Evolutionary conservation across 2,329 filamentous ascomycete species (phyloP).

Genomic region (Epichloe elymi): DNA sequence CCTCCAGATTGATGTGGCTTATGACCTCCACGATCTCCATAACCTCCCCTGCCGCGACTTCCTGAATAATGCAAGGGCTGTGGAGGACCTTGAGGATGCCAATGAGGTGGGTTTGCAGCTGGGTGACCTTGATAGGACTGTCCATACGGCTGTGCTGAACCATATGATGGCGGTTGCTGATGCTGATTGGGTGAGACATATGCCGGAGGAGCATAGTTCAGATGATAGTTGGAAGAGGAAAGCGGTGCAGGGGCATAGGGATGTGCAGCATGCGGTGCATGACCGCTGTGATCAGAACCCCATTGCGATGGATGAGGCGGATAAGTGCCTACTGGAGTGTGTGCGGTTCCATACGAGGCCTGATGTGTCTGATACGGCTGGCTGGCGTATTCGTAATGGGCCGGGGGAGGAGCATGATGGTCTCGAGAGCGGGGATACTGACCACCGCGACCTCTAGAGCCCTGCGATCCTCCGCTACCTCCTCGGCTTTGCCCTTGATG

Average conservation of each 20-base stretch:
- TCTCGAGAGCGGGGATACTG: conserved; percentile 26
- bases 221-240: conserved; percentile 42
- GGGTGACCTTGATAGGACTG: conserved; percentile 24
- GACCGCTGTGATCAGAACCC: conserved; percentile 23
- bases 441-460: conserved; percentile 26
- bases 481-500: conserved; percentile 26
- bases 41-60: conserved; percentile 31
- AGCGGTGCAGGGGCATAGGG: conserved; percentile 34
- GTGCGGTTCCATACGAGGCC: conserved; percentile 19
- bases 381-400: conserved; percentile 30
- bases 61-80: conserved; percentile 24
- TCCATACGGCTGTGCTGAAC: conserved; percentile 24
- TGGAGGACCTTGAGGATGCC: conserved; percentile 17
- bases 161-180: conserved; percentile 31
- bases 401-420: conserved; percentile 24
- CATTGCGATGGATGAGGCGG: conserved; percentile 27
- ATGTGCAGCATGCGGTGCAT: conserved; percentile 26
- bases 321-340: conserved; percentile 24
- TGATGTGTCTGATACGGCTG: conserved; percentile 24
- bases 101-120: conserved; percentile 8
- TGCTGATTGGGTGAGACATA: conserved; percentile 30
- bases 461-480: conserved; percentile 23
- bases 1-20: conserved; percentile 17
- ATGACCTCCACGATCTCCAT: conserved; percentile 30
- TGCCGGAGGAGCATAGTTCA: conserved; percentile 43